These are phyloP conservation scores for Vaccinium darrowii DNA, from an alignment of 148 eudicot genomes.

Conservation along the genomic window DNA sequence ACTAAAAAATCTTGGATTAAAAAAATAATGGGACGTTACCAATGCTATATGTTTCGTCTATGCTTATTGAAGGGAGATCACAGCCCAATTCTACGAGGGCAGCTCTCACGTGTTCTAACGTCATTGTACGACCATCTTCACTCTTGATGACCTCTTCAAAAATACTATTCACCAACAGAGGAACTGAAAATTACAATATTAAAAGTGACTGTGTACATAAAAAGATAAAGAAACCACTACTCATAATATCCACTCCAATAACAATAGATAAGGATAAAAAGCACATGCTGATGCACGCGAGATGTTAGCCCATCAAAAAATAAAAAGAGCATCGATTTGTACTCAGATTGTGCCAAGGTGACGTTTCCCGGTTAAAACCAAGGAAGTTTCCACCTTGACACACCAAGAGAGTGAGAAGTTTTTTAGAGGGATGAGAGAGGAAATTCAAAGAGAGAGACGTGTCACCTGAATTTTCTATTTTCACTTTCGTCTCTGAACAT, in stretches of 20 bases:
- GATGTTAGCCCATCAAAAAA: too few relatives aligned
- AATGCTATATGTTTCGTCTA: slow-evolving; percentile 55
- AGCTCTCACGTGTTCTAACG: slow-evolving; percentile 65
- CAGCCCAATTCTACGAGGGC: slow-evolving; percentile 70
- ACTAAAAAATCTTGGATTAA: not conserved
- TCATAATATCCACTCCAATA: not conserved
- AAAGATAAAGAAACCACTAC: not conserved
- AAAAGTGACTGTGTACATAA: not conserved
- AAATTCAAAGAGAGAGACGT: not conserved
- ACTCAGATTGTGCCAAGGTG: not conserved
- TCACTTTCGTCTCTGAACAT: slow-evolving; percentile 32
- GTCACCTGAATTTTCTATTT: slow-evolving; percentile 53
- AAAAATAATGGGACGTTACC: slow-evolving; percentile 32
- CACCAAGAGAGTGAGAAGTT: not conserved
- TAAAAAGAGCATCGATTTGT: not conserved
- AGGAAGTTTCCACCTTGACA: not conserved
- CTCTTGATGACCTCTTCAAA: slow-evolving; percentile 73
- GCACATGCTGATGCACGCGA: not conserved
- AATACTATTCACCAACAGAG: slow-evolving; percentile 56
- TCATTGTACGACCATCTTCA: slow-evolving; percentile 66
- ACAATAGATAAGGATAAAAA: not conserved
- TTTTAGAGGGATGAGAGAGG: not conserved
- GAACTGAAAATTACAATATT: slow-evolving; percentile 43
- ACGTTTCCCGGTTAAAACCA: not conserved
- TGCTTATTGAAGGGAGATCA: slow-evolving; percentile 34